These are phyloP conservation scores for Salmacisia buchloeana DNA, from an alignment of 1,284 basidiomycete genomes.

Conservation along the genomic window DNA sequence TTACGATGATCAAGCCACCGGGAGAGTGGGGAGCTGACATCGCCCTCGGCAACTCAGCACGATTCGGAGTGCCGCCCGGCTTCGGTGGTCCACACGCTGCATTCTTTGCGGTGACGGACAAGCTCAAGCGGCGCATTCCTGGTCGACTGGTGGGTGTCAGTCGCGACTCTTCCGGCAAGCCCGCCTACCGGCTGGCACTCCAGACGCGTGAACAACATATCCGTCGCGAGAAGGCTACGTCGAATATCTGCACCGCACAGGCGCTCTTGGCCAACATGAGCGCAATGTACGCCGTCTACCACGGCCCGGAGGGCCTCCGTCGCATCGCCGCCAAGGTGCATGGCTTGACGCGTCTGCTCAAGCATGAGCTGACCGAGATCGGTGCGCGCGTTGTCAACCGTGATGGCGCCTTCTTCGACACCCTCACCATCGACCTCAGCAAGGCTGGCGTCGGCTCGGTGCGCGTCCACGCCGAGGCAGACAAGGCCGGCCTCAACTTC, in stretches of 20 bases:
- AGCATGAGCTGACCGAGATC: constrained; percentile 63
- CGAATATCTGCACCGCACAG: constrained; percentile 50
- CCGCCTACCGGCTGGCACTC: constrained; percentile 84
- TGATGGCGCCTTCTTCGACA: constrained; percentile 76
- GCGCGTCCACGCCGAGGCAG: constrained; percentile 66
- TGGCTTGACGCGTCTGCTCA: constrained; percentile 75
- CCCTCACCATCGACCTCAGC: constrained; percentile 76
- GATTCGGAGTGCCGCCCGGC: constrained; percentile 67
- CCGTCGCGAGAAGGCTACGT: constrained; percentile 49
- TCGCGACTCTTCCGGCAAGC: constrained; percentile 74
- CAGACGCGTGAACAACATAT: constrained; percentile 58
- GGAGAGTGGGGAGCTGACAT: constrained; percentile 99
- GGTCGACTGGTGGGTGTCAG: constrained; percentile 87
- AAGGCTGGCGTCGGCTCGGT: constrained; percentile 59
- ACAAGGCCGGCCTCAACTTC: constrained; percentile 72
- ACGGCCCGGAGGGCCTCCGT: constrained; percentile 79
- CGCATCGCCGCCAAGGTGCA: constrained; percentile 87
- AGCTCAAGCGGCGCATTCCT: constrained; percentile 93
- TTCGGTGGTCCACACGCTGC: constrained; percentile 61
- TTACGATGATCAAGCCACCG: constrained; percentile 88
- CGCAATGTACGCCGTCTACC: constrained; percentile 68
- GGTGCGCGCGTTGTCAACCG: constrained; percentile 63
- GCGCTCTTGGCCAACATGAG: constrained; percentile 49
- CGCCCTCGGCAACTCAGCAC: constrained; percentile 86
- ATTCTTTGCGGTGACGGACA: constrained; percentile 91